Evolutionary conservation across 2,329 filamentous ascomycete species (phyloP).

Genomic region (Lasiodiplodia sp.): DNA sequence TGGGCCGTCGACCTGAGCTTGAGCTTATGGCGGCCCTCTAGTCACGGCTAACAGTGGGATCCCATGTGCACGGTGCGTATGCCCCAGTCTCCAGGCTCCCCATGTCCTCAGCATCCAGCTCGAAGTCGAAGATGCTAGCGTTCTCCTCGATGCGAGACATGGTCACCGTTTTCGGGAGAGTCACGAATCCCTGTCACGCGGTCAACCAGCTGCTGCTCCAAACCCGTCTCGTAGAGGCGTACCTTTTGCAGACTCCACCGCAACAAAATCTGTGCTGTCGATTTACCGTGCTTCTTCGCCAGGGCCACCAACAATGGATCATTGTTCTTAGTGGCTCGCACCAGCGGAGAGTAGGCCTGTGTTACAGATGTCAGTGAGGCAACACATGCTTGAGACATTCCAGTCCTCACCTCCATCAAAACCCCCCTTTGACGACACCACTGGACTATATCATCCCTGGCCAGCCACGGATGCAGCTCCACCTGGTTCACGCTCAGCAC

Average conservation of each 20-base stretch:
- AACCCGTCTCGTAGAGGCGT: constrained; percentile 3
- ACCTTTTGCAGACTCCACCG: constrained; percentile 66
- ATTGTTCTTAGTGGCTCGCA: constrained; percentile 55
- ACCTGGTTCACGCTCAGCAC: constrained; percentile 80
- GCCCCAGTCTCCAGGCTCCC: constrained; percentile 59
- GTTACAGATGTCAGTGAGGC: not conserved
- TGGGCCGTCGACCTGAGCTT: not conserved
- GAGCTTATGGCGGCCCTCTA: not conserved
- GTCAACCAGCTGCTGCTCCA: not conserved
- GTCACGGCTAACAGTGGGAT: constrained; percentile 57
- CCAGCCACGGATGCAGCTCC: constrained; percentile 89
- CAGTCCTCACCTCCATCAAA: constrained; percentile 47
- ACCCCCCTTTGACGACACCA: constrained; percentile 71
- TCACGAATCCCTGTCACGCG: constrained; percentile 61
- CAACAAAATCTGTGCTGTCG: constrained; percentile 64
- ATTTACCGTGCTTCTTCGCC: constrained; percentile 65
- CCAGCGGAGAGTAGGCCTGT: constrained; percentile 55
- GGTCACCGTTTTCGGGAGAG: constrained; percentile 69
- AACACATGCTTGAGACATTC: not conserved
- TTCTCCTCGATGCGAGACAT: constrained; percentile 68
- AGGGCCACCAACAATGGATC: constrained; percentile 61
- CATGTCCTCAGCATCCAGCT: constrained; percentile 66
- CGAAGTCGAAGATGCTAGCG: constrained; percentile 65
- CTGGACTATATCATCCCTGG: constrained; percentile 76
- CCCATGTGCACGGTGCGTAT: constrained; percentile 67